These are phyloP conservation scores for Tausonia pullulans DNA, from an alignment of 1,284 basidiomycete genomes.

Conservation along the genomic window DNA sequence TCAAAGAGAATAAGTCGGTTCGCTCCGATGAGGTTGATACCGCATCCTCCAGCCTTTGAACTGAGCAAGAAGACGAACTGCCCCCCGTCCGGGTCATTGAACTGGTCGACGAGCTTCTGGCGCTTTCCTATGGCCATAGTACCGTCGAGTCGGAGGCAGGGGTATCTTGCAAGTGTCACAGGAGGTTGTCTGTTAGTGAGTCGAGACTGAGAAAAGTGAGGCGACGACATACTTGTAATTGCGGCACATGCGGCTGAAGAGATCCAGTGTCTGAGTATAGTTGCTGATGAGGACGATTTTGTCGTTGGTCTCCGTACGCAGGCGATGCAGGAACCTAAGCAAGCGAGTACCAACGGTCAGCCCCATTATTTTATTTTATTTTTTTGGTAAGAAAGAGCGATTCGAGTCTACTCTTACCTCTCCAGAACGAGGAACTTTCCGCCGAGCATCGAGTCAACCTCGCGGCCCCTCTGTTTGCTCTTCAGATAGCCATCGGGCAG, in stretches of 20 bases:
- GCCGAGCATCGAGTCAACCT: constrained; percentile 63
- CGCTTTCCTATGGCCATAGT: constrained; percentile 89
- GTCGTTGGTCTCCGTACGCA: constrained; percentile 65
- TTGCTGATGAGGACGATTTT: constrained; percentile 99
- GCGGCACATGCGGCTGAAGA: constrained; percentile 79
- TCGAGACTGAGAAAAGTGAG: background rate
- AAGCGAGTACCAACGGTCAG: background rate
- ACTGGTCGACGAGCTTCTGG: constrained; percentile 93
- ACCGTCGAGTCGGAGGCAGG: constrained; percentile 84
- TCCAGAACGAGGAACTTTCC: constrained; percentile 93
- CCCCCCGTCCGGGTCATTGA: constrained; percentile 90
- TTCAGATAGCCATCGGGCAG: constrained; percentile 64
- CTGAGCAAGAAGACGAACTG: constrained; percentile 94
- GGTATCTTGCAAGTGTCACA: constrained; percentile 51
- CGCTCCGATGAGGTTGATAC: constrained; percentile 96
- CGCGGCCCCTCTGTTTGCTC: constrained; percentile 39
- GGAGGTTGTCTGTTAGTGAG: background rate
- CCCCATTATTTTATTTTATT: background rate
- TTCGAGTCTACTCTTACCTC: constrained; percentile 42
- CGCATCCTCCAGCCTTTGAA: constrained; percentile 94
- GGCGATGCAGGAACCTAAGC: constrained; percentile 64
- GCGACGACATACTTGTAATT: constrained; percentile 54
- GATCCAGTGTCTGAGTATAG: constrained; percentile 92
- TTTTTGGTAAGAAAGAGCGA: background rate
- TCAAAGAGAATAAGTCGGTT: constrained; percentile 94